Base-by-base conservation (phyloP, 2,329 filamentous ascomycete genomes). In the Colletotrichum filicis region DNA sequence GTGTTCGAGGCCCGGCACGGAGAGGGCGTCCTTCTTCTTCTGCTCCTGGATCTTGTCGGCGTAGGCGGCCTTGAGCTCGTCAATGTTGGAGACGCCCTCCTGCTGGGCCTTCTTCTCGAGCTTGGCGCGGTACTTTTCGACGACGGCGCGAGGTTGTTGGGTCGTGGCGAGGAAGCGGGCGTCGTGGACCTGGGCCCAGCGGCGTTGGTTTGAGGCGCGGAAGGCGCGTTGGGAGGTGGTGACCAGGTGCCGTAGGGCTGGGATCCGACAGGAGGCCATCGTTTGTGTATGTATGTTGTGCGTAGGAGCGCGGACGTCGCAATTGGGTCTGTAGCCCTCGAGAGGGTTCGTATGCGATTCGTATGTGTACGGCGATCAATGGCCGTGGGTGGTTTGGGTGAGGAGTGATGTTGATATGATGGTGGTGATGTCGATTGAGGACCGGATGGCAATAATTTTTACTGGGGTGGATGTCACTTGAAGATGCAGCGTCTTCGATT, bases 131-230 rank as follows among this genome's bases (percentile, higher is more conserved):
- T 99, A 99, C 83, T 94, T 97, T 76, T 97, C 95, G 75, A 94
- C 81, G 52, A 98, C 86, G 77, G 89, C 88, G 71, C 90, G 88
- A 59, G 92, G 88, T 70, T 90, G 86, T 71, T 90, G 90, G 74
- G 95, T 94, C 19, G 95, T 97, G 74, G 93, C 93, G 58, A 98
- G 89, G 87, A 96, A 97, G 76, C 95, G 94, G 60, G 97, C 92
- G 83, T 98, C 94, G 82, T 97, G 94, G 35, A 98, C 95, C 79
- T 94, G 94, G 2, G 96, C 96, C 93, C 94, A 97, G 81, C 95
- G 91, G 68, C 92, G 91, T 83, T 98, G 96, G 76, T 85, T 81
- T 68, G 80, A 76, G 66, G 79, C 78, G 74, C 80, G 80, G 32
- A 80, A 76, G 12, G 78, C 74, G 66, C 80, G 82, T 57, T 80